Conservation (phyloP, 2,329 filamentous ascomycete species). For the Colletotrichum nymphaeae region DNA sequence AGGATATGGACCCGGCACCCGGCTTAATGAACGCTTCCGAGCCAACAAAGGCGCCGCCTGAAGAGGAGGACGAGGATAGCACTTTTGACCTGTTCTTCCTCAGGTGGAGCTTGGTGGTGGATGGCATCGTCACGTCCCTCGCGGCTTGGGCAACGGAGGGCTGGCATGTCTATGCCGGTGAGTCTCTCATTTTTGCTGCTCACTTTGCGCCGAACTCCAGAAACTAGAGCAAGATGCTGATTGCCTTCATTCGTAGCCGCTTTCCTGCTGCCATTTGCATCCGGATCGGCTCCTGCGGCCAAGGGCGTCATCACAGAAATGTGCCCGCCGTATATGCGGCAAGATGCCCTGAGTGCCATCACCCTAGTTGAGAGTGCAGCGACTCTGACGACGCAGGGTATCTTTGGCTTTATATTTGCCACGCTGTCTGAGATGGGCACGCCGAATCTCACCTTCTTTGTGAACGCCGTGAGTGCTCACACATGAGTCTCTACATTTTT, state of each 20-base stretch:
- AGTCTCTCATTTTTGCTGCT: constrained; percentile 25
- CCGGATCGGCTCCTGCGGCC: constrained; percentile 75
- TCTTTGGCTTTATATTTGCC: constrained; percentile 77
- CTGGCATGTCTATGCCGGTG: constrained; percentile 76
- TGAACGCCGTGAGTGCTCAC: constrained; percentile 66
- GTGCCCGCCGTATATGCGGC: constrained; percentile 70
- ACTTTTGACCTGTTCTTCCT: constrained; percentile 77
- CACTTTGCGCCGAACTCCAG: not conserved
- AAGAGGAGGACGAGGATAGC: constrained; percentile 58
- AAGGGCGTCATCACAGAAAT: constrained; percentile 81
- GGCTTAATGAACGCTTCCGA: constrained; percentile 57
- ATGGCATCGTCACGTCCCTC: constrained; percentile 72
- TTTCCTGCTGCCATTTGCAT: constrained; percentile 73
- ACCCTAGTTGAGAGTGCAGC: constrained; percentile 78
- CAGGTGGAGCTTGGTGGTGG: constrained; percentile 72
- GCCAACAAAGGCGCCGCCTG: constrained; percentile 47
- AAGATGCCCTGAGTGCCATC: constrained; percentile 76
- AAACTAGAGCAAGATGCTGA: not conserved
- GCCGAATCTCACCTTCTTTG: constrained; percentile 73
- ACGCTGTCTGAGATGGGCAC: constrained; percentile 69
- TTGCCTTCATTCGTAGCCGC: constrained; percentile 56
- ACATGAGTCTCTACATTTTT: no score
- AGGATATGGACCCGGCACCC: constrained; percentile 53
- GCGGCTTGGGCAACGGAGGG: constrained; percentile 70
- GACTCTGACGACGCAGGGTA: constrained; percentile 68